These are phyloP conservation scores for Chiua virens DNA, from an alignment of 768 basidiomycete genomes.

Conservation along the genomic window DNA sequence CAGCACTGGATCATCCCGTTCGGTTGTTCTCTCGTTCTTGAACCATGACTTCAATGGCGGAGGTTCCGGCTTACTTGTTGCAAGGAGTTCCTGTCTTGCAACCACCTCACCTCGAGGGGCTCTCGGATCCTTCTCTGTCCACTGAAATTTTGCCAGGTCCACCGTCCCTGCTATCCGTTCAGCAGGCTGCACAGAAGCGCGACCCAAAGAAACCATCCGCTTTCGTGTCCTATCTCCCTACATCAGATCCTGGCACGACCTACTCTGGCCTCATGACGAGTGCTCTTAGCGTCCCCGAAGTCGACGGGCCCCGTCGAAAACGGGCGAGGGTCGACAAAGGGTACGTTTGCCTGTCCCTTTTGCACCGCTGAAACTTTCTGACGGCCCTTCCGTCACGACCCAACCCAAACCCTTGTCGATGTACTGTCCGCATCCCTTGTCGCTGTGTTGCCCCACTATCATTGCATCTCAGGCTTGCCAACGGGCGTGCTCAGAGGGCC, in stretches of 20 bases:
- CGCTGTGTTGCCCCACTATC: conserved; percentile 12
- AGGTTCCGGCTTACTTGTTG: conserved; percentile 68
- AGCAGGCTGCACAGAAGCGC: conserved; percentile 70
- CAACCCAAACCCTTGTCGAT: conserved; percentile 32
- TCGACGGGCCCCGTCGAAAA: conserved; percentile 69
- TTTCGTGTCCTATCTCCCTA: conserved; percentile 76
- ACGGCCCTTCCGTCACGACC: conserved; percentile 21
- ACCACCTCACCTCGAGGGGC: conserved; percentile 76
- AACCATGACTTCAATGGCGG: conserved; percentile 70
- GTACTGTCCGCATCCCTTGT: conserved; percentile 7
- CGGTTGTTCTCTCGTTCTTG: conserved; percentile 26
- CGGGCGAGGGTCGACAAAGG: conserved; percentile 71
- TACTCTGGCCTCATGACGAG: conserved; percentile 76
- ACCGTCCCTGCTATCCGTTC: conserved; percentile 68
- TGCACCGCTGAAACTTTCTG: conserved; percentile 20
- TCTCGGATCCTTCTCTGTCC: conserved; percentile 68
- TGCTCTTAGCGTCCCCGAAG: conserved; percentile 54
- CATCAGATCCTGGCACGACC: conserved; percentile 85
- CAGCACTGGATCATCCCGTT: conserved; percentile 12
- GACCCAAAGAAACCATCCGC: conserved; percentile 76
- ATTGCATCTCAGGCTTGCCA: conserved; percentile 44
- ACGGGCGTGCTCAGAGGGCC: conserved; percentile 72
- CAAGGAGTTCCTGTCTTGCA: conserved; percentile 73
- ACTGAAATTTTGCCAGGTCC: conserved; percentile 91
- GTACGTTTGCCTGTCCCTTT: conserved; percentile 46